Conservation (phyloP, 192 early-diverging fungal genomes). For the Entomortierella chlamydospora region DNA sequence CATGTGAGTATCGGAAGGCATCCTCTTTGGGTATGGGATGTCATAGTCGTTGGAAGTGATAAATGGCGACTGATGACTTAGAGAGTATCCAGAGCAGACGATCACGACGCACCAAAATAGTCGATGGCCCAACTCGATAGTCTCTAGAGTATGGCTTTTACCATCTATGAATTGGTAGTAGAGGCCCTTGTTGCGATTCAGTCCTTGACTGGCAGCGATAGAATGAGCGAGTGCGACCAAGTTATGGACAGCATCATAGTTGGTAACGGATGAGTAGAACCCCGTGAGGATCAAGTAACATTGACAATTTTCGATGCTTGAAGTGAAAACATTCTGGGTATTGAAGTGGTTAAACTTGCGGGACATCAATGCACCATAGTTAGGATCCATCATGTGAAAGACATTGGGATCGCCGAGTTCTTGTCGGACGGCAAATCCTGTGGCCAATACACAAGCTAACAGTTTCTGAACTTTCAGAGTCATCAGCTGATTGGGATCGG, state of each 20-base stretch:
- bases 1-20: constrained; percentile 5
- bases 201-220: constrained; percentile 11
- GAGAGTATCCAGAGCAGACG: constrained; percentile 47
- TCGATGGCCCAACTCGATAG: constrained; percentile 35
- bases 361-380: constrained; percentile 32
- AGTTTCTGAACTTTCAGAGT: constrained; percentile 31
- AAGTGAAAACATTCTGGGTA: constrained; percentile 34
- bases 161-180: constrained; percentile 28
- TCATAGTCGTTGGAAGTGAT: constrained; percentile 53
- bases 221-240: constrained; percentile 46
- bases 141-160: constrained; percentile 14
- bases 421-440: constrained; percentile 46
- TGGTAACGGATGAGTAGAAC: constrained; percentile 40
- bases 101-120: constrained; percentile 52
- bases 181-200: constrained; percentile 31
- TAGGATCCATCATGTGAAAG: constrained; percentile 45
- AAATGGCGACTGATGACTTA: constrained; percentile 50
- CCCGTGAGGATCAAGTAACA: constrained; percentile 48
- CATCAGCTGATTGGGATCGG: constrained; percentile 6
- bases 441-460: constrained; percentile 43
- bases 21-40: constrained; percentile 26
- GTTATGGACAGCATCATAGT: constrained; percentile 50
- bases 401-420: constrained; percentile 25
- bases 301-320: constrained; percentile 34
- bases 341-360: constrained; percentile 49